phyloP scores from a whole-genome alignment of 495 filamentous ascomycete species.

The Coniosporium apollinis region DNA sequence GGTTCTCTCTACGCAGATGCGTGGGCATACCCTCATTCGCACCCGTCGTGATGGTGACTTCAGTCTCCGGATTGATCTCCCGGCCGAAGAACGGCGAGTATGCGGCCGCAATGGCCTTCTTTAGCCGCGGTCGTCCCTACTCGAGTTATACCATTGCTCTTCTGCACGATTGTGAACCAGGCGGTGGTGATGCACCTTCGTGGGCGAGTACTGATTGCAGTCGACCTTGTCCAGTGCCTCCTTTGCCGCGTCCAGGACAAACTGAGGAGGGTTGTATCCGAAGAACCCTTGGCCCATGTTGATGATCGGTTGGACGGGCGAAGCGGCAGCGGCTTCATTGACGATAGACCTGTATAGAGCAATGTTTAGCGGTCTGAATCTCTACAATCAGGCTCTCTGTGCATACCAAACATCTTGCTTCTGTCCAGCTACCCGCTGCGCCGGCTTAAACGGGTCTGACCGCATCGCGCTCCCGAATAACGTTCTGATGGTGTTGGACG shows the following conservation, averaged over 20 bases:
- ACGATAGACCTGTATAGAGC: slow-evolving; percentile 90
- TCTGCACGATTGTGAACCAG: background rate
- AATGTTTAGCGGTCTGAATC: too few species aligned
- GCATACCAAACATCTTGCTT: slow-evolving; percentile 86
- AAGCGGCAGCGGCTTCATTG: slow-evolving; percentile 77
- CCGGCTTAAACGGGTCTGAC: slow-evolving; percentile 43
- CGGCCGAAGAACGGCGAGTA: slow-evolving; percentile 76
- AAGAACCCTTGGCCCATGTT: slow-evolving; percentile 98
- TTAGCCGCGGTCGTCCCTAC: slow-evolving; percentile 69
- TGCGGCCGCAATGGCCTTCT: slow-evolving; percentile 77
- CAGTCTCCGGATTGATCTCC: slow-evolving; percentile 67
- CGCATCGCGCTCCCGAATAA: slow-evolving; percentile 13
- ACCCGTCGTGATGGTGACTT: slow-evolving; percentile 88
- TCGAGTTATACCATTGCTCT: slow-evolving; percentile 2
- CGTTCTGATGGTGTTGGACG: too few species aligned
- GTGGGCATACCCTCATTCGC: slow-evolving; percentile 65
- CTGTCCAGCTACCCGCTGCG: slow-evolving; percentile 59
- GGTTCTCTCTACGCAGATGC: background rate
- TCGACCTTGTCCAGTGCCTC: slow-evolving; percentile 80
- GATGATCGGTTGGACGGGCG: slow-evolving; percentile 76
- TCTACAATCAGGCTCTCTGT: background rate
- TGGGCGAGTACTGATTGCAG: slow-evolving; percentile 96
- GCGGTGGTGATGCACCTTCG: slow-evolving; percentile 36
- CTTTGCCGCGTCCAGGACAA: slow-evolving; percentile 84
- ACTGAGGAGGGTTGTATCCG: slow-evolving; percentile 88